Percentiles rank a stretch among this genome's conserved stretches.
Conservation (phyloP, 257 asterid genomes). For the Solanum pimpinellifolium region DNA sequence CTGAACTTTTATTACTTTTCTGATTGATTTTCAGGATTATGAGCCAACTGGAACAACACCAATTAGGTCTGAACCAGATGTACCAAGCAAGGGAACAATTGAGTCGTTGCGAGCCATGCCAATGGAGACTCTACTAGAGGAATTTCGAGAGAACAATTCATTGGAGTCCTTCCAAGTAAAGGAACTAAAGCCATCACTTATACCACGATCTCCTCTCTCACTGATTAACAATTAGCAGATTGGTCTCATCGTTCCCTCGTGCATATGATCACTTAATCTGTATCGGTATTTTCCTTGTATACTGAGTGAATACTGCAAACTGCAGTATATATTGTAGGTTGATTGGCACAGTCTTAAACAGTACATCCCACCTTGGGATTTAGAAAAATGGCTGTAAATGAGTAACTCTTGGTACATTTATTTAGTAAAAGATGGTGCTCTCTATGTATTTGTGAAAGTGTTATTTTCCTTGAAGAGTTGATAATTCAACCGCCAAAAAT, state of each 20-base stretch:
- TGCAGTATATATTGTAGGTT: constrained; percentile 1
- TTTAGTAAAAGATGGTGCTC: neutral
- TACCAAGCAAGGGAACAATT: constrained; percentile 58
- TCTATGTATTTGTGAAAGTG: neutral
- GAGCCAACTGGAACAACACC: constrained; percentile 79
- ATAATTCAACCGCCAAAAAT: no score
- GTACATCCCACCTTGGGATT: constrained; percentile 6
- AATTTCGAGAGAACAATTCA: constrained; percentile 49
- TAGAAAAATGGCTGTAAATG: neutral
- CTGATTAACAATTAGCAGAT: constrained; percentile 35
- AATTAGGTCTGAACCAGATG: constrained; percentile 35
- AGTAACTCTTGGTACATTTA: neutral
- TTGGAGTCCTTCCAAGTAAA: constrained; percentile 37
- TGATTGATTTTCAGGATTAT: constrained; percentile 44
- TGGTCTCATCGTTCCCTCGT: neutral
- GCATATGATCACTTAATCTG: constrained; percentile 5
- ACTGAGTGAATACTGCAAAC: neutral
- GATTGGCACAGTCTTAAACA: neutral
- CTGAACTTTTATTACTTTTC: neutral
- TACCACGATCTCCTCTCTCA: constrained; percentile 73
- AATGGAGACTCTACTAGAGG: constrained; percentile 59
- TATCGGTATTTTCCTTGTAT: constrained; percentile 16
- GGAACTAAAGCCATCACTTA: constrained; percentile 36
- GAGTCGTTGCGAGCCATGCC: constrained; percentile 78
- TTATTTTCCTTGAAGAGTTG: neutral